These are phyloP conservation scores for Ophiostoma angusticollis DNA, from an alignment of 2,329 filamentous ascomycete species.

Conservation along the genomic window DNA sequence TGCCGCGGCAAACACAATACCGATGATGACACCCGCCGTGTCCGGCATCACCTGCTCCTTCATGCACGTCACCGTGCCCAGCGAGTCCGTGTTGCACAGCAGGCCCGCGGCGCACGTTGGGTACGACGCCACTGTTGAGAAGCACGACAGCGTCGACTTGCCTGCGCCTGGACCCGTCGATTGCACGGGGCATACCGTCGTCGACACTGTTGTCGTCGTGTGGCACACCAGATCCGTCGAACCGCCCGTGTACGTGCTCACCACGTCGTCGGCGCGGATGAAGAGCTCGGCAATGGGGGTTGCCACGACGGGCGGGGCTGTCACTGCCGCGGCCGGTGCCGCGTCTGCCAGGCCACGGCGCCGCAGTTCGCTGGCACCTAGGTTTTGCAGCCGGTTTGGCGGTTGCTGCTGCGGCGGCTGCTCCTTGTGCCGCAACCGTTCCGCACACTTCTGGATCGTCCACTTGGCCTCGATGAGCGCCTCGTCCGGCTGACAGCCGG, in stretches of 20 bases:
- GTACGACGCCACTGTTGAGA: slow-evolving; percentile 21
- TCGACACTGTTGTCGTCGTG: slow-evolving; percentile 23
- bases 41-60: slow-evolving; percentile 26
- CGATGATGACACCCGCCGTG: slow-evolving; percentile 33
- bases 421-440: background rate
- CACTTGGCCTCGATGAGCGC: slow-evolving; percentile 22
- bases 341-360: too few relatives aligned
- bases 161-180: slow-evolving; percentile 24
- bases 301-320: slow-evolving; percentile 7
- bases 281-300: slow-evolving; percentile 1
- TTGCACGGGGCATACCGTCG: slow-evolving; percentile 27
- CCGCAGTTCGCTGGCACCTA: too few relatives aligned
- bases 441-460: slow-evolving; percentile 23
- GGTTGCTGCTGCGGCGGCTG: slow-evolving; percentile 15
- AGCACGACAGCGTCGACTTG: slow-evolving; percentile 26
- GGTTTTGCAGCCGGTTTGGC: slow-evolving; percentile 2
- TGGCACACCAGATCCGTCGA: slow-evolving; percentile 17
- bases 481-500: slow-evolving; percentile 25
- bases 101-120: slow-evolving; percentile 30
- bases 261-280: slow-evolving; percentile 21
- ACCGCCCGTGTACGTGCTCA: slow-evolving; percentile 21
- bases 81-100: slow-evolving; percentile 28
- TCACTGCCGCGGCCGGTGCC: background rate
- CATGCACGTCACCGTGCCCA: slow-evolving; percentile 32
- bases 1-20: slow-evolving; percentile 32